Percentiles rank a stretch among this genome's conserved stretches.
These are phyloP conservation scores for Mycena olivaceomarginata DNA, from an alignment of 768 basidiomycete species.

Conservation along the genomic window DNA sequence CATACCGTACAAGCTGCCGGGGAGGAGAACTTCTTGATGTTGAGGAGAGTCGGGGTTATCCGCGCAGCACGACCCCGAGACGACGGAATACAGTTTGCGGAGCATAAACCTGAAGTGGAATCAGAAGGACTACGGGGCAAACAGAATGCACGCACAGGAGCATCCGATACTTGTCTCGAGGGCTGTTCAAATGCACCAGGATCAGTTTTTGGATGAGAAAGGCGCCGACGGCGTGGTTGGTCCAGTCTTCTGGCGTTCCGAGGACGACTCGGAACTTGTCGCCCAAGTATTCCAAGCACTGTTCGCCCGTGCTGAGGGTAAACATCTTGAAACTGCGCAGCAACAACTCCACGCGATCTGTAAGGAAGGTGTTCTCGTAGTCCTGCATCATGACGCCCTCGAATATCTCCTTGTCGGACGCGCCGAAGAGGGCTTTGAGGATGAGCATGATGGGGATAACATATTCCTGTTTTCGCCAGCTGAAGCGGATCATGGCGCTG, in stretches of 20 bases:
- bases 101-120: slow-evolving; percentile 89
- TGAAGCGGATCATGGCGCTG: slow-evolving; percentile 97
- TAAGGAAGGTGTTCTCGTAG: slow-evolving; percentile 97
- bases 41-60: slow-evolving; percentile 99
- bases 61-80: slow-evolving; percentile 91
- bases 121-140: slow-evolving; percentile 4
- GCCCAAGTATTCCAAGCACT: slow-evolving; percentile 96
- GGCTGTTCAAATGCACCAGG: slow-evolving; percentile 90
- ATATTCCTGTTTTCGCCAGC: slow-evolving; percentile 98
- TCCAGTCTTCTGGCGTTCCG: slow-evolving; percentile 95
- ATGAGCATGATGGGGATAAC: slow-evolving; percentile 98
- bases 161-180: slow-evolving; percentile 96
- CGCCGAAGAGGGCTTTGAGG: slow-evolving; percentile 93
- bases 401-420: slow-evolving; percentile 97
- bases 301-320: slow-evolving; percentile 88
- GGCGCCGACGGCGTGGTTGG: slow-evolving; percentile 85
- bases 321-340: slow-evolving; percentile 97
- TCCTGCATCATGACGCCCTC: slow-evolving; percentile 98
- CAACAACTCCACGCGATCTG: slow-evolving; percentile 96
- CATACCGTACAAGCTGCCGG: slow-evolving; percentile 95
- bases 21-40: slow-evolving; percentile 97
- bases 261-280: slow-evolving; percentile 97
- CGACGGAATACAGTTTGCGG: slow-evolving; percentile 93
- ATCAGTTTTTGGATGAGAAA: slow-evolving; percentile 91
- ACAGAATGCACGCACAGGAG: slow-evolving; percentile 79